A percentile compares a stretch with the other conserved stretches of the same genome.
Evolutionary conservation across 2,329 filamentous ascomycete genomes (phyloP).

Genomic region (Apiospora marii): DNA sequence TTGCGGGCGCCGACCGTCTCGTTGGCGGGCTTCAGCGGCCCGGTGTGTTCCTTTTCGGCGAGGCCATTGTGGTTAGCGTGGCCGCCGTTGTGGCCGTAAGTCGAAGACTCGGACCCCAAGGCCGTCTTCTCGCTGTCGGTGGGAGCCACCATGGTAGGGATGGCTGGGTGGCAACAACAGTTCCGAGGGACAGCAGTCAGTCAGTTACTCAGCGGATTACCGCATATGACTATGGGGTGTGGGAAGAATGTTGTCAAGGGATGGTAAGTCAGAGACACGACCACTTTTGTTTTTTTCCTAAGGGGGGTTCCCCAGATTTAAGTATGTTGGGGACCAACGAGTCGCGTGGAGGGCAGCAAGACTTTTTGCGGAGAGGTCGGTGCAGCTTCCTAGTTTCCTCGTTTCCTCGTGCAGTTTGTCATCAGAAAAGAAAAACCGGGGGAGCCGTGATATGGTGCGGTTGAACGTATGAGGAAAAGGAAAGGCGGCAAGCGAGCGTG

Average conservation of each 20-base stretch:
- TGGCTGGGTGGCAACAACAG: not conserved
- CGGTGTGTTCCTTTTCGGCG: not conserved
- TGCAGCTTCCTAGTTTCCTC: not conserved
- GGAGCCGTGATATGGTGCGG: conserved; percentile 2
- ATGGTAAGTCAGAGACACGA: not conserved
- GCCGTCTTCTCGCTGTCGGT: conserved; percentile 16
- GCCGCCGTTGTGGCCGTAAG: not conserved
- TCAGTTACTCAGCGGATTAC: not conserved
- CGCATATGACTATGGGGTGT: conserved; percentile 5
- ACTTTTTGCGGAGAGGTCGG: not conserved
- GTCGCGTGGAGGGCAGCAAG: not conserved
- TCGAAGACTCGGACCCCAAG: conserved; percentile 8
- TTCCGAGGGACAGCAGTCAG: not conserved
- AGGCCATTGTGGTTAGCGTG: not conserved
- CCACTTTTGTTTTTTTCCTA: not conserved
- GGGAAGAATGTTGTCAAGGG: conserved; percentile 6
- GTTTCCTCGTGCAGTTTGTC: not conserved
- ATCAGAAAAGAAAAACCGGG: not conserved
- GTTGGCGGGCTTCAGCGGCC: conserved; percentile 20
- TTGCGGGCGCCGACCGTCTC: conserved; percentile 18
- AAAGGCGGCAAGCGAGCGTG: not conserved
- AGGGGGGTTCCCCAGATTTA: conserved; percentile 17
- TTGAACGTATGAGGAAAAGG: not conserved
- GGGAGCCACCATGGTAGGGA: not conserved
- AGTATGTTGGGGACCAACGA: not conserved